Evolutionary conservation across 139 green algal genomes (phyloP), one percentile per base, ranked within the genome.

Genomic region (Chloropicon primus): DNA sequence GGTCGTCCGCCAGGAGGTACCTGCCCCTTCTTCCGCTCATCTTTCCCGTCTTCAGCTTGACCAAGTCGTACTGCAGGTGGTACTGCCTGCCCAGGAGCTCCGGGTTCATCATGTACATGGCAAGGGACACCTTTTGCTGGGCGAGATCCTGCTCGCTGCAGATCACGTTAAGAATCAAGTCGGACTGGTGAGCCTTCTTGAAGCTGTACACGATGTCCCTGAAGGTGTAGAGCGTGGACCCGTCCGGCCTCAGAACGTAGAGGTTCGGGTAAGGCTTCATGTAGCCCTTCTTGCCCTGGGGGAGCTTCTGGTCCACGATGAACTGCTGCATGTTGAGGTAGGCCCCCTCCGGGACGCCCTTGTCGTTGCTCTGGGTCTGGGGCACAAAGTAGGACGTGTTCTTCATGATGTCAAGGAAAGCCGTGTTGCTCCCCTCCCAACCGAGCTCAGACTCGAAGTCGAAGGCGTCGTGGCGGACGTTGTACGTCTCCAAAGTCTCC

Each of bases 401-500:
- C 53, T 73, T 74, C 75, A 83, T 80, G 62, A 83, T 83, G 26
- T 80, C 75, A 54, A 83, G 27, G 24, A 78, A 24, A 10, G 5
- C 17, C 17, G 77, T 27, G 75, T 83, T 83, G 1, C 27, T 75
- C 2, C 79, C 79, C 25, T 80, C 75, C 79, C 79, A 83, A 3
- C 79, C 79, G 71, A 83, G 79, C 79, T 83, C 79, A 24, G 79
- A 83, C 72, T 83, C 79, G 28, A 80, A 83, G 53, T 83, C 79
- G 25, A 83, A 83, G 27, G 25, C 53, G 74, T 83, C 79, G 71
- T 83, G 79, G 27, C 76, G 25, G 62, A 83, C 79, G 72, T 76
- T 76, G 75, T 83, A 83, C 17, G 62, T 80, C 17, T 73, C 53
- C 1, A 83, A 25, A 5, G 79, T 83, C 62, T 78, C 22, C 75